A percentile compares a stretch with the other conserved stretches of the same genome.
Conservation (phyloP, 2,329 filamentous ascomycete species). For the Penicillium sp. region DNA sequence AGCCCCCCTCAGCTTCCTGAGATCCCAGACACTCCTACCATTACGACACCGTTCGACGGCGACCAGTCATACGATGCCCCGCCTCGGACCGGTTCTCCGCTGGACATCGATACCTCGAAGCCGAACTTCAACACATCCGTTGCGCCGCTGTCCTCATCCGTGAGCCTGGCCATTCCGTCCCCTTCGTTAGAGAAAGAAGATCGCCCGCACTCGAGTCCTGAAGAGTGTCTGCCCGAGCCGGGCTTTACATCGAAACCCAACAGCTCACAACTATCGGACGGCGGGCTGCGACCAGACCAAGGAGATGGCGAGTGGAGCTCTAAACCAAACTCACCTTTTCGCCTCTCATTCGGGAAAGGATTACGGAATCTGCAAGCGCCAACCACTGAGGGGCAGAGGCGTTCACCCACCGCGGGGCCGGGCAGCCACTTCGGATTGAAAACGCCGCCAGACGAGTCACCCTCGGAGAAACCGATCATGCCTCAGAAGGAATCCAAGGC, state of each 20-base stretch:
- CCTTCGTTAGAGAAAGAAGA: slow-evolving; percentile 25
- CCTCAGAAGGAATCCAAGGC: slow-evolving; percentile 27
- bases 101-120: slow-evolving; percentile 27
- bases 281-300: slow-evolving; percentile 22
- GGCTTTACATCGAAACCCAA: slow-evolving; percentile 26
- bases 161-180: slow-evolving; percentile 29
- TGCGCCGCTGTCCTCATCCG: slow-evolving; percentile 29
- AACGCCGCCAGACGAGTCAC: slow-evolving; percentile 28
- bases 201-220: slow-evolving; percentile 33
- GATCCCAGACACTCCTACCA: slow-evolving; percentile 29
- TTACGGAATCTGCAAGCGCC: slow-evolving; percentile 22
- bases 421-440: slow-evolving; percentile 29
- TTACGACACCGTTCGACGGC: slow-evolving; percentile 30
- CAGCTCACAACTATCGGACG: slow-evolving; percentile 27
- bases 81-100: slow-evolving; percentile 21
- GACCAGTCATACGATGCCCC: slow-evolving; percentile 21
- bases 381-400: slow-evolving; percentile 27
- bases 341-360: slow-evolving; percentile 36
- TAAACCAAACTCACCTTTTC: slow-evolving; percentile 38
- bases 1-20: slow-evolving; percentile 34
- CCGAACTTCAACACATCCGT: slow-evolving; percentile 21
- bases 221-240: slow-evolving; percentile 25
- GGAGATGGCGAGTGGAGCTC: slow-evolving; percentile 27
- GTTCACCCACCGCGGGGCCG: slow-evolving; percentile 27
- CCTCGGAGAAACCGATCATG: slow-evolving; percentile 22